These are phyloP conservation scores for Hemisphaericaspora xylofermentans DNA, from an alignment of 1,139 yeast species.

Conservation along the genomic window DNA sequence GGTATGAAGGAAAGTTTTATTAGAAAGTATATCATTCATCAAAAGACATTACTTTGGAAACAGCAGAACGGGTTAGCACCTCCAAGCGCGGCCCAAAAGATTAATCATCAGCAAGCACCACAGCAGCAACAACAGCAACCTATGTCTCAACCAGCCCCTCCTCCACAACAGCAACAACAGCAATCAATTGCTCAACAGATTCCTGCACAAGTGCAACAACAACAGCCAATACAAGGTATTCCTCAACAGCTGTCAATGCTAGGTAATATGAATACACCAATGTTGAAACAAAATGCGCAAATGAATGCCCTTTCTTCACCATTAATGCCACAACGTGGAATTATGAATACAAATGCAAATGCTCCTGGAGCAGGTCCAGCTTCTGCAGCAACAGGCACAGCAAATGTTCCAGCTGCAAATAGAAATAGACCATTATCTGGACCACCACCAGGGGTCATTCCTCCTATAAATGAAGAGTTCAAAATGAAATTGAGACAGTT, in stretches of 20 bases:
- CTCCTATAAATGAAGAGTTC: conserved; percentile 46
- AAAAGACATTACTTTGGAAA: conserved; percentile 42
- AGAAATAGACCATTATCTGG: conserved; percentile 5
- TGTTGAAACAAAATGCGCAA: conserved; percentile 22
- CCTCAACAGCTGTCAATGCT: conserved; percentile 26
- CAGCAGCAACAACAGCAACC: conserved; percentile 19
- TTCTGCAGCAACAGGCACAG: conserved; percentile 11
- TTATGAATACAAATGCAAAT: conserved; percentile 1
- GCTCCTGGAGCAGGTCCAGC: conserved; percentile 5
- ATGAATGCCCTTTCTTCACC: conserved; percentile 20
- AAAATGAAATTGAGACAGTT: conserved; percentile 55
- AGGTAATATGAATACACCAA: conserved; percentile 20
- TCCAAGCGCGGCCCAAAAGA: conserved; percentile 16
- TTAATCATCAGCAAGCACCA: conserved; percentile 14
- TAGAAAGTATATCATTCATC: conserved; percentile 41
- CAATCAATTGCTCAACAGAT: not conserved
- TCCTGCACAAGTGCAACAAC: conserved; percentile 12
- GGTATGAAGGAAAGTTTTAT: conserved; percentile 40
- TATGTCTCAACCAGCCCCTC: conserved; percentile 14
- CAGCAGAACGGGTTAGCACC: conserved; percentile 23
- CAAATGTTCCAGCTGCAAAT: conserved; percentile 6
- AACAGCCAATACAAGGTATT: conserved; percentile 3
- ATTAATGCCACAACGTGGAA: conserved; percentile 21
- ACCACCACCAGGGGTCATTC: conserved; percentile 18
- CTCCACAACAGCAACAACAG: conserved; percentile 9